Percentiles rank a stretch among this genome's conserved stretches.
Conservation (phyloP, 345 rosid genomes). For the Noccaea bulbosa region DNA sequence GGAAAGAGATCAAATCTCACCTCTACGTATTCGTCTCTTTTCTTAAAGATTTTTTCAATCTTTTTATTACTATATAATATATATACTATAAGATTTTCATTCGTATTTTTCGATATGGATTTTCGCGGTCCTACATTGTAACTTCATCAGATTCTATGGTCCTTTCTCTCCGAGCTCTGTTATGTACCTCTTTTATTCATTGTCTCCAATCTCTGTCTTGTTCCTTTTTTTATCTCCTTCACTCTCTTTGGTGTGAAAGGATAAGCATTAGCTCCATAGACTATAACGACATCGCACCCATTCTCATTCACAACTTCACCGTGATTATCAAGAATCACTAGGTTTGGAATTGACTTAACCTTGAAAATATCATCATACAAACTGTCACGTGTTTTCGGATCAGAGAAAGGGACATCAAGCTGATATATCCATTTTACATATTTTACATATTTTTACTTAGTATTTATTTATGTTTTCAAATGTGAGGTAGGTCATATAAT, state of each 20-base stretch:
- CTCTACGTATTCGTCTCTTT: too few relatives aligned
- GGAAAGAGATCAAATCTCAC: too few relatives aligned
- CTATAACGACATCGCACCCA: conserved; percentile 57
- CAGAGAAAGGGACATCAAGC: conserved; percentile 80
- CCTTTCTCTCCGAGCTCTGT: conserved; percentile 56
- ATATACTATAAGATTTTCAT: too few relatives aligned
- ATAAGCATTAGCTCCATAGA: conserved; percentile 65
- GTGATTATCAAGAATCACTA: conserved; percentile 66
- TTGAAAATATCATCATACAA: conserved; percentile 58
- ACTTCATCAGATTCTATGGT: conserved; percentile 45
- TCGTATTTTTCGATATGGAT: too few relatives aligned
- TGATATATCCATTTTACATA: too few relatives aligned
- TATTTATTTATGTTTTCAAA: too few relatives aligned
- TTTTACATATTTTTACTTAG: too few relatives aligned
- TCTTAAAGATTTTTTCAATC: too few relatives aligned
- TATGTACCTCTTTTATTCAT: too few relatives aligned
- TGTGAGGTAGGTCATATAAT: too few relatives aligned
- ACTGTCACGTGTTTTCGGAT: conserved; percentile 54
- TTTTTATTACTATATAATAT: too few relatives aligned
- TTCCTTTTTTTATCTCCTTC: conserved; percentile 60
- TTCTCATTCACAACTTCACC: conserved; percentile 54
- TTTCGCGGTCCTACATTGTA: too few relatives aligned
- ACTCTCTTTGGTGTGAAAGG: conserved; percentile 70
- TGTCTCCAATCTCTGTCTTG: conserved; percentile 44
- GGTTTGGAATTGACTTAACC: conserved; percentile 71